A percentile compares a stretch with the other conserved stretches of the same genome.
phyloP scores from a whole-genome alignment of 73 alveolate genomes.

The Loxodes magnus region DNA sequence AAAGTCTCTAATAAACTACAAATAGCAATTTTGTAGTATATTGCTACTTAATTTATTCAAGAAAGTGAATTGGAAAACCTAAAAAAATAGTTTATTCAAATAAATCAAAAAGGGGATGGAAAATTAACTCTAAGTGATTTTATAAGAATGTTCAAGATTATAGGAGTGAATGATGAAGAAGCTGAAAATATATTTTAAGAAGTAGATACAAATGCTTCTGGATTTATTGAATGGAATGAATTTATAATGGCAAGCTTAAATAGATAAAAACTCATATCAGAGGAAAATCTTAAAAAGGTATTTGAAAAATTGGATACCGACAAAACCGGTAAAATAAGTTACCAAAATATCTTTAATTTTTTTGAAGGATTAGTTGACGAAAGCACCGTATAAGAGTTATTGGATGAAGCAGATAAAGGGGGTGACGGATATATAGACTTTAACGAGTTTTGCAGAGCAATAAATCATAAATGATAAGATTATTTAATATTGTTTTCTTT shows the following conservation, averaged over 20 bases:
- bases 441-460: too few relatives aligned
- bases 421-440: not conserved
- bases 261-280: not conserved
- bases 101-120: conserved; percentile 32
- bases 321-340: not conserved
- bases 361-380: not conserved
- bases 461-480: too few relatives aligned
- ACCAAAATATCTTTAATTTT: not conserved
- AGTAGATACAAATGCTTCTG: conserved; percentile 8
- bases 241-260: conserved; percentile 9
- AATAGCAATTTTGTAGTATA: not conserved
- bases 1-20: conserved; percentile 1
- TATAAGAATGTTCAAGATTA: conserved; percentile 10
- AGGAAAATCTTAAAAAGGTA: conserved; percentile 2
- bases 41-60: not conserved
- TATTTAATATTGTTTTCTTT: too few relatives aligned
- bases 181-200: conserved; percentile 5
- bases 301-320: not conserved
- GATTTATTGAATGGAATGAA: conserved; percentile 8
- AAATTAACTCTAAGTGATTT: conserved; percentile 28
- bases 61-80: not conserved
- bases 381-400: not conserved
- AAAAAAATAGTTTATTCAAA: not conserved
- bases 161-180: conserved; percentile 15
- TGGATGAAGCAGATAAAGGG: not conserved